Percentiles rank a stretch among this genome's conserved stretches.
phyloP scores from a whole-genome alignment of 371 early-diverging fungal genomes.

The Syncephalastrum contaminatum region DNA sequence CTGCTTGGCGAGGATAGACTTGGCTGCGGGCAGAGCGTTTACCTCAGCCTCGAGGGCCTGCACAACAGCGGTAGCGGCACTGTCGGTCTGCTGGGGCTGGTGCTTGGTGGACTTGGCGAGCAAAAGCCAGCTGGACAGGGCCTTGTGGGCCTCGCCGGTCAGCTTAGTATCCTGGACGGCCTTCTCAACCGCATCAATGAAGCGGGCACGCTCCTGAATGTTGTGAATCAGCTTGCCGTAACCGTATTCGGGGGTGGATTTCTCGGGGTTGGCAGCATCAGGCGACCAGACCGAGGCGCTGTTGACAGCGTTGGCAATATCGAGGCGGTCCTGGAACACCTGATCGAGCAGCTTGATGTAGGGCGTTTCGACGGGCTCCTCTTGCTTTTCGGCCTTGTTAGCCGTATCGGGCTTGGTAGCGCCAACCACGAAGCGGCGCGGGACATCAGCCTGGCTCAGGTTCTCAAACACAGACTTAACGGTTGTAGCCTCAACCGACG shows the following conservation, averaged over 20 bases:
- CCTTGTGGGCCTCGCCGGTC: constrained; percentile 54
- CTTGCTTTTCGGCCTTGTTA: background rate
- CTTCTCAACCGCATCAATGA: constrained; percentile 59
- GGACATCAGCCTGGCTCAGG: constrained; percentile 23
- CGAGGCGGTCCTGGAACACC: constrained; percentile 74
- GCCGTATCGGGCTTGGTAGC: constrained; percentile 20
- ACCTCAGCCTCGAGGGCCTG: constrained; percentile 35
- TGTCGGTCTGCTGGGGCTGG: constrained; percentile 39
- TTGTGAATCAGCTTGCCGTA: constrained; percentile 73
- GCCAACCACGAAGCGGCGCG: constrained; percentile 42
- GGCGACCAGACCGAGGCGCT: constrained; percentile 49
- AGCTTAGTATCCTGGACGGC: constrained; percentile 56
- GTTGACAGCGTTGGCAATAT: constrained; percentile 73
- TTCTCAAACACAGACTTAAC: constrained; percentile 44
- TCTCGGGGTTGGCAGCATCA: constrained; percentile 31
- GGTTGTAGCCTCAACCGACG: constrained; percentile 46
- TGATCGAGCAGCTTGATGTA: constrained; percentile 81
- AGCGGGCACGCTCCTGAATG: constrained; percentile 69
- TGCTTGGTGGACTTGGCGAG: constrained; percentile 56
- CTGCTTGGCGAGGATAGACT: constrained; percentile 34
- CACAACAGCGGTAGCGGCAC: constrained; percentile 35
- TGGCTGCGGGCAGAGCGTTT: constrained; percentile 9
- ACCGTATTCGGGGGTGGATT: constrained; percentile 83
- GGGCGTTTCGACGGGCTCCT: constrained; percentile 58
- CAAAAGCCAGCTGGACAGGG: constrained; percentile 69